phyloP scores from a whole-genome alignment of 2,329 filamentous ascomycete species.

The Talaromyces rugulosus region DNA sequence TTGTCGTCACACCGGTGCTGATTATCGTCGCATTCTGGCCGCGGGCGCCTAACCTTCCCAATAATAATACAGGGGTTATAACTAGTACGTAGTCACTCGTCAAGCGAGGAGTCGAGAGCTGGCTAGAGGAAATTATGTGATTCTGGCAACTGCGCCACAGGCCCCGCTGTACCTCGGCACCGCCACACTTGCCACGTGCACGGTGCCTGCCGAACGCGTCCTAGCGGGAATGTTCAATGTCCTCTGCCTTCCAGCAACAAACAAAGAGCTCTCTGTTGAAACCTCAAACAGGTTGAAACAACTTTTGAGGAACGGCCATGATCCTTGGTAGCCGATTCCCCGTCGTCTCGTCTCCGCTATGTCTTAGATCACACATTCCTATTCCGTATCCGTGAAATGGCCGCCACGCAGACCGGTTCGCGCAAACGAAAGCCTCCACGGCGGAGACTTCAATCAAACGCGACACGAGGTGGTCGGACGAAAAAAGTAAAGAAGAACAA shows the following conservation, averaged over 20 bases:
- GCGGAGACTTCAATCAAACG: neutral
- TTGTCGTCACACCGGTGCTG: neutral
- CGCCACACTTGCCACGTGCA: neutral
- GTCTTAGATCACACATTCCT: neutral
- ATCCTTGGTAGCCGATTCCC: neutral
- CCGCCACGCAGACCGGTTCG: neutral
- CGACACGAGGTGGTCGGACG: neutral
- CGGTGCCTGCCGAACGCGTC: neutral
- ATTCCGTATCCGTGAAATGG: neutral
- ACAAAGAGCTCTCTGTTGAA: neutral
- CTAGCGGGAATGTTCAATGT: neutral
- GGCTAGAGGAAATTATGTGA: neutral
- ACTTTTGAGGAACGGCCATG: neutral
- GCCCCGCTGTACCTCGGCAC: neutral
- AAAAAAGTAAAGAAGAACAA: neutral
- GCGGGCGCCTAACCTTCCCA: neutral
- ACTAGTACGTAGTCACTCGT: too few relatives aligned
- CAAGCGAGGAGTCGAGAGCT: too few relatives aligned
- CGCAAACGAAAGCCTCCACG: neutral
- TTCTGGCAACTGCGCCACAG: neutral
- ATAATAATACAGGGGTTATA: too few relatives aligned
- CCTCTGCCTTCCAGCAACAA: neutral
- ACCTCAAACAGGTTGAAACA: neutral
- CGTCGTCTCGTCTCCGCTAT: neutral
- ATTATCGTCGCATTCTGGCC: neutral